Base-by-base conservation (phyloP, 371 early-diverging fungal genomes). In the Fennellomyces sp. region DNA sequence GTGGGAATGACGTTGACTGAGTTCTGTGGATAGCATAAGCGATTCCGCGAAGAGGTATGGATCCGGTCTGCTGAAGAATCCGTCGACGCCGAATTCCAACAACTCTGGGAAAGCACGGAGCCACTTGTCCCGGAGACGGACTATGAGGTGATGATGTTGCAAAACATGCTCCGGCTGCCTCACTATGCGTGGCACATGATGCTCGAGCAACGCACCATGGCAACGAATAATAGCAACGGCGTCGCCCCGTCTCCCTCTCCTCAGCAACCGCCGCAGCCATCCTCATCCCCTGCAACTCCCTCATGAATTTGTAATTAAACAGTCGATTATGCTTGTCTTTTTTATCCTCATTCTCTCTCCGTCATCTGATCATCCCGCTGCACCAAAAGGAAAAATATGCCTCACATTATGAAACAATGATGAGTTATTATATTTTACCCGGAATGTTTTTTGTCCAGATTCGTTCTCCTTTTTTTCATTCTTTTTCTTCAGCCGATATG, bases 41-140 rank as follows among this genome's bases (percentile, higher is more conserved):
- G 86, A 33, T 75, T 85, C 60, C 82, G 86, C 58, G 92, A 92
- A 61, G 90, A 89, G 5, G 82, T 85, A 11, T 92, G 92, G 92
- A 86, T 88, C 12, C 70, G 91, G 31, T 81, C 88, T 13, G 52
- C 80, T 0, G 86, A 87, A 25, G 90, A 91, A 59, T 54, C 69
- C 15, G 61, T 76, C 0, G 77, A 71, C 30, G 83, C 76, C 8
- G 89, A 89, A 42, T 86, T 91, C 65, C 63, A 76, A 26, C 76
- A 85, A 31, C 70, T 82, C 39, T 91, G 91, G 91, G 78, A 84
- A 19, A 76, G 79, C 4, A 81, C 82, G 13, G 85, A 85, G 19
- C 80, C 82, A 39, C 64, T 88, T 12, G 82, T 85, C 15, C 72
- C 70, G 50, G 87, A 86, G 36, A 69, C 71, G 1, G 90, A 90